A percentile compares a stretch with the other conserved stretches of the same genome.
These are phyloP conservation scores for Nakaseomyces kungkrabaensis DNA, from an alignment of 1,139 yeast genomes.

Conservation along the genomic window DNA sequence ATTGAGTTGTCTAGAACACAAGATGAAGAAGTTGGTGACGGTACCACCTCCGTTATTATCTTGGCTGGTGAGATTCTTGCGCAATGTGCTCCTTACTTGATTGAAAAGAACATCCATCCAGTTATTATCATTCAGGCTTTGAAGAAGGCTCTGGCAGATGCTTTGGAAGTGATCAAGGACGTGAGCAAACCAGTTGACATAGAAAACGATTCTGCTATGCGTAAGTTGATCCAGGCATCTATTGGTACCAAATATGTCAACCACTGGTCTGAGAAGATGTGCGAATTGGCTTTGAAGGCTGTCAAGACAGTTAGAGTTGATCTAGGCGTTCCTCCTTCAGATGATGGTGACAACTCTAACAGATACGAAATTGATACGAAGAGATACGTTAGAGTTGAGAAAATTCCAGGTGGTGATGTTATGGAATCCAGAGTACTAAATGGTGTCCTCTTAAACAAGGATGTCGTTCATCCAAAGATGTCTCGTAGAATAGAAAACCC, in stretches of 20 bases:
- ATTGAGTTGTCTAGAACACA: conserved; percentile 94
- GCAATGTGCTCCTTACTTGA: conserved; percentile 81
- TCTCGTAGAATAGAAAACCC: conserved; percentile 82
- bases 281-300: conserved; percentile 76
- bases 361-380: conserved; percentile 73
- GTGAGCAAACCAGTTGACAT: conserved; percentile 82
- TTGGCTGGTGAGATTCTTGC: conserved; percentile 95
- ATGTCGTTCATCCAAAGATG: conserved; percentile 98
- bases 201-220: conserved; percentile 77
- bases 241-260: conserved; percentile 93
- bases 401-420: conserved; percentile 96
- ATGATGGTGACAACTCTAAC: conserved; percentile 32
- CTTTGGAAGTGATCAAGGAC: conserved; percentile 74
- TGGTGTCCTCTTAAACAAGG: conserved; percentile 91
- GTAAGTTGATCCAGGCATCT: conserved; percentile 75
- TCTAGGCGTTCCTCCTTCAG: conserved; percentile 41
- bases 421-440: conserved; percentile 79
- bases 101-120: conserved; percentile 92
- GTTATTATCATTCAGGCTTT: conserved; percentile 91
- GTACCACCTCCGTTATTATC: conserved; percentile 91
- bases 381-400: conserved; percentile 87
- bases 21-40: conserved; percentile 99
- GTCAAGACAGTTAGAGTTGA: conserved; percentile 72
- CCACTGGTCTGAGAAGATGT: conserved; percentile 90
- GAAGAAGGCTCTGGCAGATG: conserved; percentile 84